Percentiles rank a stretch among this genome's conserved stretches.
Evolutionary conservation across 2,329 filamentous ascomycete species (phyloP).

Genomic region (Coniochaeta prunicola): DNA sequence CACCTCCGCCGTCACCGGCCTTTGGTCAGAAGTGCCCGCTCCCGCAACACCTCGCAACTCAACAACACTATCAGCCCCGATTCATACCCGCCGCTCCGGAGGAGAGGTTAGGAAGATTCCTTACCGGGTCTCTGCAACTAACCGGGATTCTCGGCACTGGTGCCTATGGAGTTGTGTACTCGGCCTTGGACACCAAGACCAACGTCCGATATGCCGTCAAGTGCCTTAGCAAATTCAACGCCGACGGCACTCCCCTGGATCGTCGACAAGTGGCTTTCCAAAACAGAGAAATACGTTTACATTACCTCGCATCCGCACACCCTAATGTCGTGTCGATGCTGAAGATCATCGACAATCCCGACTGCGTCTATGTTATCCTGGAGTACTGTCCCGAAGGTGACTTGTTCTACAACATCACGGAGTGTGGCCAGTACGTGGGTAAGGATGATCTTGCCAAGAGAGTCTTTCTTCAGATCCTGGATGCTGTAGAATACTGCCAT

Average conservation of each 20-base stretch:
- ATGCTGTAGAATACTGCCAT: constrained; percentile 95
- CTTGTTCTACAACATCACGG: constrained; percentile 94
- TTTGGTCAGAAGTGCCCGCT: constrained; percentile 40
- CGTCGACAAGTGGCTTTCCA: constrained; percentile 83
- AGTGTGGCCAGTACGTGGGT: constrained; percentile 85
- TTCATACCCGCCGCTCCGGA: constrained; percentile 62
- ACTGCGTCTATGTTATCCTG: constrained; percentile 93
- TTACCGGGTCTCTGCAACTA: constrained; percentile 77
- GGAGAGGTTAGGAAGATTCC: constrained; percentile 75
- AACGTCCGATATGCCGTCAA: constrained; percentile 88
- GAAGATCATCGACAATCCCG: constrained; percentile 84
- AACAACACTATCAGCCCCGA: constrained; percentile 32
- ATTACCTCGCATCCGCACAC: constrained; percentile 83
- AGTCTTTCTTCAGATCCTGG: constrained; percentile 90
- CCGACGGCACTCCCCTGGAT: constrained; percentile 65
- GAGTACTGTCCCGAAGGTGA: constrained; percentile 97
- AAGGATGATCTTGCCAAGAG: constrained; percentile 83
- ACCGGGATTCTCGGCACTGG: constrained; percentile 83
- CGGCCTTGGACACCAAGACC: constrained; percentile 75
- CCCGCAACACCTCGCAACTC: constrained; percentile 22
- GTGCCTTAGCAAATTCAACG: constrained; percentile 85
- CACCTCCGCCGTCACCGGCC: constrained; percentile 49
- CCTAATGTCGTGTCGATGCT: constrained; percentile 89
- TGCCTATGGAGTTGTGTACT: constrained; percentile 94
- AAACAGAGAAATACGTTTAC: constrained; percentile 84